Evolutionary conservation across 2,329 filamentous ascomycete species (phyloP).

Genomic region (Botryotinia convoluta): DNA sequence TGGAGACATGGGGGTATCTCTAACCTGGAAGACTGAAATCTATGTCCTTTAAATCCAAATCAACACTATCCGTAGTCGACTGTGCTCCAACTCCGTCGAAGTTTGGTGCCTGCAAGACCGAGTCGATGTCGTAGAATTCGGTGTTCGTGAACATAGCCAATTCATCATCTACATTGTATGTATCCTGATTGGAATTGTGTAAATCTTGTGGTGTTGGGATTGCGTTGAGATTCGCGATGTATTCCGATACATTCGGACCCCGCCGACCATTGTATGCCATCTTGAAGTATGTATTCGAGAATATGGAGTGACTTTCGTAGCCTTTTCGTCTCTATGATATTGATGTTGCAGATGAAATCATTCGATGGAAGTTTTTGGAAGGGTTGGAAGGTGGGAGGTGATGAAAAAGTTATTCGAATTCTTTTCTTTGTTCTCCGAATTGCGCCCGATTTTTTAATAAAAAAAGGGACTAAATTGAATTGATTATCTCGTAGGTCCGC

Average conservation of each 20-base stretch:
- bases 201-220: conserved; percentile 63
- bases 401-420: neutral
- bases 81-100: conserved; percentile 24
- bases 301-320: neutral
- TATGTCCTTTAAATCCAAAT: conserved; percentile 26
- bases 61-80: conserved; percentile 20
- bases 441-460: neutral
- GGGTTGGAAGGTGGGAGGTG: neutral
- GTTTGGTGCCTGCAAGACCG: conserved; percentile 48
- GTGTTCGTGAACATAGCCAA: conserved; percentile 79
- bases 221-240: conserved; percentile 81
- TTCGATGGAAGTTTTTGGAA: neutral
- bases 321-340: conserved; percentile 3
- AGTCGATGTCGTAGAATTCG: conserved; percentile 77
- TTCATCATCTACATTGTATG: conserved; percentile 66
- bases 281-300: conserved; percentile 48
- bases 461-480: neutral
- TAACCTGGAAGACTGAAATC: conserved; percentile 24
- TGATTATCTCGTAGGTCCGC: neutral
- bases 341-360: neutral
- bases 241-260: conserved; percentile 84
- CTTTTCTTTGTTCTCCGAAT: conserved; percentile 16
- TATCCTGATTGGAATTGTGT: conserved; percentile 48
- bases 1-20: neutral
- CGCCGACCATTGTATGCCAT: conserved; percentile 73